Percentiles rank a stretch among this genome's conserved stretches.
Evolutionary conservation across 176 grass and related monocot genomes (phyloP).

Genomic region (Thalia dealbata): DNA sequence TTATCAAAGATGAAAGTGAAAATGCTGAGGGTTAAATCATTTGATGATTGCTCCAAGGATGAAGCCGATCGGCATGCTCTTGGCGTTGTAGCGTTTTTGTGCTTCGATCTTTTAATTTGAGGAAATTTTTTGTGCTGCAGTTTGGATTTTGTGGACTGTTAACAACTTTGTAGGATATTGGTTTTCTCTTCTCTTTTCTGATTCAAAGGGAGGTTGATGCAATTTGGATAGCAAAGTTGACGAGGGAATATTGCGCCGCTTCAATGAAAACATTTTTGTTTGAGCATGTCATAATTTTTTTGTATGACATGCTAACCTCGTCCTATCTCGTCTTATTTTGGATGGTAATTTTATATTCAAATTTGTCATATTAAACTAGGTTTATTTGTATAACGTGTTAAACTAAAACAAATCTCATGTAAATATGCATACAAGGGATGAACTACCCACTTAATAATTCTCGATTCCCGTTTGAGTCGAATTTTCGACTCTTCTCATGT

Average conservation of each 20-base stretch:
- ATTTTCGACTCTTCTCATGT: no score
- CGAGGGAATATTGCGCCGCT: not conserved
- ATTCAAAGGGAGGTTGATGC: not conserved
- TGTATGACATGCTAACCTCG: no score
- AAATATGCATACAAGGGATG: no score
- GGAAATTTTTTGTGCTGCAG: not conserved
- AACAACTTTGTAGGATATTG: not conserved
- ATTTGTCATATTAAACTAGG: no score
- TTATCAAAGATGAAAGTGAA: constrained; percentile 59
- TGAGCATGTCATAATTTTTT: no score
- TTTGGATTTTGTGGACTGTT: not conserved
- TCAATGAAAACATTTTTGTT: no score
- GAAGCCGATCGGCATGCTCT: not conserved
- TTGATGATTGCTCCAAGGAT: not conserved
- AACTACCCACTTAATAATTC: no score
- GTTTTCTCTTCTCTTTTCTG: not conserved
- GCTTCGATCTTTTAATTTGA: not conserved
- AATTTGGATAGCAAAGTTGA: not conserved
- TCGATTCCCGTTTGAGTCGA: no score
- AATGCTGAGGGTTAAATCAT: constrained; percentile 41
- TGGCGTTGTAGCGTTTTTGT: not conserved
- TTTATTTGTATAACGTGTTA: no score
- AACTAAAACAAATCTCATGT: no score
- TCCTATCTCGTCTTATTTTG: no score
- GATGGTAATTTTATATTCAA: no score